phyloP scores from a whole-genome alignment of 108 stramenopile genomes.

The Aurantiochytrium sp. region DNA sequence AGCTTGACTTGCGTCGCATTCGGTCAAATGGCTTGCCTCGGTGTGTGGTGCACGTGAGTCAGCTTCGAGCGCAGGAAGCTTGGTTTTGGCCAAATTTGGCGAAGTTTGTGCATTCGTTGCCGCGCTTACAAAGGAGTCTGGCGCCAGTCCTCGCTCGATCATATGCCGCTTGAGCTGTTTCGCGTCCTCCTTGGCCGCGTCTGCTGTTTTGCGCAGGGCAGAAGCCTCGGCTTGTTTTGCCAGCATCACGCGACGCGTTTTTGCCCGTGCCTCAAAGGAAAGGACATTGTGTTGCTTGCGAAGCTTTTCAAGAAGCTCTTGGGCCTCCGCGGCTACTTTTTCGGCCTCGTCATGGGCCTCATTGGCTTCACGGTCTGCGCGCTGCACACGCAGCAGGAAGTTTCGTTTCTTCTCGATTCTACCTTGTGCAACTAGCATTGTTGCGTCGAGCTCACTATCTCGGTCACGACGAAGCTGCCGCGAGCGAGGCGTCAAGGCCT shows the following conservation, averaged over 20 bases:
- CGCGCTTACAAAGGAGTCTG: neutral
- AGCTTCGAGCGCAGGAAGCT: no score
- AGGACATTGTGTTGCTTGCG: neutral
- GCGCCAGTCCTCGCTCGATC: neutral
- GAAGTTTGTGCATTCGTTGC: neutral
- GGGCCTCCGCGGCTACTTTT: neutral
- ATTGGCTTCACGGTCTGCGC: neutral
- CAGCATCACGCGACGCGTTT: neutral
- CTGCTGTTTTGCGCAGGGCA: neutral
- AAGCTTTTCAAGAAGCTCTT: neutral
- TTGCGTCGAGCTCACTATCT: neutral
- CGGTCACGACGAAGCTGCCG: neutral
- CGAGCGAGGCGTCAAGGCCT: neutral
- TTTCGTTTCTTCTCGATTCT: neutral
- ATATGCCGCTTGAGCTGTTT: neutral
- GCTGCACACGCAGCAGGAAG: neutral
- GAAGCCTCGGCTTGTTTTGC: neutral
- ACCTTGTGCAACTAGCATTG: neutral
- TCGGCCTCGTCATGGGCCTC: neutral
- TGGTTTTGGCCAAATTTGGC: no score
- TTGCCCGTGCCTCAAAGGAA: neutral
- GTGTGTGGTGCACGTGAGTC: no score
- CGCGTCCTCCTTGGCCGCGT: neutral
- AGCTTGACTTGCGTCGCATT: no score
- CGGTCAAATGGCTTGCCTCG: no score